Base-by-base conservation (phyloP, 306 rosid species). In the Sicyos edulis region DNA sequence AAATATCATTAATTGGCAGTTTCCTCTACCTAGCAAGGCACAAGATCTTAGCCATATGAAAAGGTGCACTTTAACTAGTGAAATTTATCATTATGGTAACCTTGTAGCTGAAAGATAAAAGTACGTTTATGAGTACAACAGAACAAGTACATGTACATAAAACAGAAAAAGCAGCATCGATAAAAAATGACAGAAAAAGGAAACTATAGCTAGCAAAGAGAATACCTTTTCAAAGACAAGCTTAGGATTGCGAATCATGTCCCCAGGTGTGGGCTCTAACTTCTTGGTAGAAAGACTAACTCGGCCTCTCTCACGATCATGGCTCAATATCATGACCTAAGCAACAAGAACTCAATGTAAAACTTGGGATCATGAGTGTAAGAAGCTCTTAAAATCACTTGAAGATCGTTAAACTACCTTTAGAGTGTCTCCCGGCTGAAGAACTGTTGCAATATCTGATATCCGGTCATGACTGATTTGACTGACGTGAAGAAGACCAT, bases 401-500 rank as follows among this genome's bases (percentile, higher is more conserved):
- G 54, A 69, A 53, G 16, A 72, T 21, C 77, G 6, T 20, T 45
- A 65, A 66, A 80, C 32, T 83, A 92, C 99, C 96, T 91, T 93
- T 74, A 93, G 89, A 60, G 85, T 80, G 77, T 93, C 99, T 17
- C 99, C 96, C 71, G 98, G 96, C 78, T 90, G 96, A 82, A 93
- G 93, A 79, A 88, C 96, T 2, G 93, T 88, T 13, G 80, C 88
- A 77, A 93, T 88, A 79, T 93, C 98, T 40, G 96, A 77, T 75
- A 93, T 89, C 14, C 96, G 90, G 71, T 93, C 96, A 73, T 93
- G 96, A 80, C 98, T 93, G 80, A 93, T 93, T 83, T 93, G 98
- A 86, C 98, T 93, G 73, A 93, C 97, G 52, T 93, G 98, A 82
- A 93, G 98, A 78, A 93, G 97, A 76, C 98, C 98, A 61, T 87